Evolutionary conservation across 2,329 filamentous ascomycete species (phyloP).

Genomic region (Fusarium torulosum): DNA sequence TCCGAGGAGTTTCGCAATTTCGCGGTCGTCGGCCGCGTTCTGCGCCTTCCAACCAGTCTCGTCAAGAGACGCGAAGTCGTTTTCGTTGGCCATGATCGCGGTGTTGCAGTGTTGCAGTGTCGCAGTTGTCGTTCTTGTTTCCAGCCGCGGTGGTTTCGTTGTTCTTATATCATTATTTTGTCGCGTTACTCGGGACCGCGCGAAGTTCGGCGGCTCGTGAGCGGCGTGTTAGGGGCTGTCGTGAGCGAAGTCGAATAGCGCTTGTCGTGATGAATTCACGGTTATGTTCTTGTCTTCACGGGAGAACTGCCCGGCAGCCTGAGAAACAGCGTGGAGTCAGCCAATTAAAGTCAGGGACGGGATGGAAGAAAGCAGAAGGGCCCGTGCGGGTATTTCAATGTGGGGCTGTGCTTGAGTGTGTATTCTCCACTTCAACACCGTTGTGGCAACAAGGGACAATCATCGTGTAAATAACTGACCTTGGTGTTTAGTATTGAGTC

Average conservation of each 20-base stretch:
- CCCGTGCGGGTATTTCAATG: conserved; percentile 16
- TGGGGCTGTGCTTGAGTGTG: conserved; percentile 22
- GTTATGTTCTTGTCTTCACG: conserved; percentile 15
- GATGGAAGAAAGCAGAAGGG: conserved; percentile 20
- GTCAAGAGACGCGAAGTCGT: conserved; percentile 53
- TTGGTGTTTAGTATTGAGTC: not conserved
- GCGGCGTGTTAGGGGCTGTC: conserved; percentile 14
- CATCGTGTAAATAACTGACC: not conserved
- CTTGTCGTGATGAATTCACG: conserved; percentile 34
- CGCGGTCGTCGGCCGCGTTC: conserved; percentile 62
- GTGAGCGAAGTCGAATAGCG: conserved; percentile 1
- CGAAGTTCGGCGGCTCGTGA: conserved; percentile 11
- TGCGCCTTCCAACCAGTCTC: conserved; percentile 57
- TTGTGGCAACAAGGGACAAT: conserved; percentile 2
- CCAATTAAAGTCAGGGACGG: conserved; percentile 23
- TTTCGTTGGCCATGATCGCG: conserved; percentile 52
- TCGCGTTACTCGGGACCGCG: conserved; percentile 6
- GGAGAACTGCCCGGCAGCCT: conserved; percentile 21
- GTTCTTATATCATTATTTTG: conserved; percentile 48
- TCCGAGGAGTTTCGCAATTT: conserved; percentile 60
- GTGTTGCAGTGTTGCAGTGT: conserved; percentile 44
- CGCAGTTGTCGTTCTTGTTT: conserved; percentile 42
- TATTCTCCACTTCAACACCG: conserved; percentile 13
- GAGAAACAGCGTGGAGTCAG: conserved; percentile 25
- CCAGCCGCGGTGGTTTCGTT: conserved; percentile 37